phyloP scores from a whole-genome alignment of 1,139 yeast genomes.

The Diutina neorugosa region DNA sequence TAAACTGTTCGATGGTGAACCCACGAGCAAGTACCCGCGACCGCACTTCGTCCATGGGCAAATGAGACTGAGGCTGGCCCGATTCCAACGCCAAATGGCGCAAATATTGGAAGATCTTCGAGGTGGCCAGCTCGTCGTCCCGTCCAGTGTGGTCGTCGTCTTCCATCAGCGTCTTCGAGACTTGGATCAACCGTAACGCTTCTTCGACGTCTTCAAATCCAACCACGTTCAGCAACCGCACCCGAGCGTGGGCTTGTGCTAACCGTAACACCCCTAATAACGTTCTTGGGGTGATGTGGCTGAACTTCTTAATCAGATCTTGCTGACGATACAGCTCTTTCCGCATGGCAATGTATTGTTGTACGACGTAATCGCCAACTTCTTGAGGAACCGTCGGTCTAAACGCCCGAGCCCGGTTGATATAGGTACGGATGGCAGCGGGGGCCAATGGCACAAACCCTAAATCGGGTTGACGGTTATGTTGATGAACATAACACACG shows the following conservation, averaged over 20 bases:
- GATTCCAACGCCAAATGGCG: slow-evolving; percentile 32
- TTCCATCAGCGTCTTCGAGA: slow-evolving; percentile 72
- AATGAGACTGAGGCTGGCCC: slow-evolving; percentile 5
- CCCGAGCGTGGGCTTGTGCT: slow-evolving; percentile 88
- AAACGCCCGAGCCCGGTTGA: slow-evolving; percentile 73
- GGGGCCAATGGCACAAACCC: slow-evolving; percentile 72
- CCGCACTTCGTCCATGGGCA: slow-evolving; percentile 48
- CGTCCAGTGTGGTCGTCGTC: slow-evolving; percentile 35
- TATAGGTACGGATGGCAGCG: slow-evolving; percentile 71
- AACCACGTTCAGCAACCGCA: slow-evolving; percentile 69
- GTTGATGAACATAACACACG: slow-evolving; percentile 93
- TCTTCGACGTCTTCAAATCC: slow-evolving; percentile 83
- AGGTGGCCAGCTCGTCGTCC: slow-evolving; percentile 42
- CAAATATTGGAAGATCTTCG: slow-evolving; percentile 42
- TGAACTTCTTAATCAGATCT: slow-evolving; percentile 66
- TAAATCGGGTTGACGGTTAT: slow-evolving; percentile 72
- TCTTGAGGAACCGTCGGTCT: slow-evolving; percentile 82
- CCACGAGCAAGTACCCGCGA: slow-evolving; percentile 76
- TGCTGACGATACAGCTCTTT: slow-evolving; percentile 80
- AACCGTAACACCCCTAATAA: slow-evolving; percentile 82
- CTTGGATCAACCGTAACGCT: slow-evolving; percentile 77
- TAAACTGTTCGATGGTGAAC: slow-evolving; percentile 68
- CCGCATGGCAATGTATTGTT: slow-evolving; percentile 80
- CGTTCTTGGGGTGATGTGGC: slow-evolving; percentile 94
- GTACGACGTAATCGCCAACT: slow-evolving; percentile 81